phyloP scores from a whole-genome alignment of 2,329 filamentous ascomycete species.

The Neurospora crassa region DNA sequence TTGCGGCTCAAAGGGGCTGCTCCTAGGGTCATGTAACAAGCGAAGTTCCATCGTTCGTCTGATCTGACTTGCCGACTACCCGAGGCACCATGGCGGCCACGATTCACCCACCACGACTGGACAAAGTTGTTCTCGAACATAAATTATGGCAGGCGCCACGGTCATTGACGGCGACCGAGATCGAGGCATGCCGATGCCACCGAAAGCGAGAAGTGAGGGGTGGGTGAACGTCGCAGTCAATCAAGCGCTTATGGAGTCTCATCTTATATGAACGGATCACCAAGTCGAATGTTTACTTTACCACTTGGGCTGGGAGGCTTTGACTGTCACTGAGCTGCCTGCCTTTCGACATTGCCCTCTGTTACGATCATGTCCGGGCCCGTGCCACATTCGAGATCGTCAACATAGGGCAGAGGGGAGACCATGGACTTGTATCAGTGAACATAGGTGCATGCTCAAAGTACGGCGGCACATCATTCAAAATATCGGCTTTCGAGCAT shows the following conservation, averaged over 20 bases:
- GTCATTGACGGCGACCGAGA: background rate
- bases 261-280: background rate
- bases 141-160: background rate
- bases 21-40: constrained; percentile 16
- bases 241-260: background rate
- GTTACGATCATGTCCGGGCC: background rate
- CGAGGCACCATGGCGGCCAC: constrained; percentile 3
- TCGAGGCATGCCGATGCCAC: background rate
- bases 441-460: background rate
- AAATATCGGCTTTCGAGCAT: background rate
- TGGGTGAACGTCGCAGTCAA: background rate
- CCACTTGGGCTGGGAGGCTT: background rate
- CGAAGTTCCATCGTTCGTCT: constrained; percentile 23
- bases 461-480: background rate
- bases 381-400: background rate
- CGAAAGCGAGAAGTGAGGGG: background rate
- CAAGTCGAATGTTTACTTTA: background rate
- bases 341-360: background rate
- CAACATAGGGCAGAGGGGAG: background rate
- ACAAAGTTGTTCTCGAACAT: background rate
- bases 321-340: background rate
- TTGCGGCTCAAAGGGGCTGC: constrained; percentile 16
- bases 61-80: constrained; percentile 16
- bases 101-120: background rate
- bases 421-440: background rate